A percentile compares a stretch with the other conserved stretches of the same genome.
Evolutionary conservation across 2,329 filamentous ascomycete genomes (phyloP).

Genomic region (Raffaelea ambrosiae): DNA sequence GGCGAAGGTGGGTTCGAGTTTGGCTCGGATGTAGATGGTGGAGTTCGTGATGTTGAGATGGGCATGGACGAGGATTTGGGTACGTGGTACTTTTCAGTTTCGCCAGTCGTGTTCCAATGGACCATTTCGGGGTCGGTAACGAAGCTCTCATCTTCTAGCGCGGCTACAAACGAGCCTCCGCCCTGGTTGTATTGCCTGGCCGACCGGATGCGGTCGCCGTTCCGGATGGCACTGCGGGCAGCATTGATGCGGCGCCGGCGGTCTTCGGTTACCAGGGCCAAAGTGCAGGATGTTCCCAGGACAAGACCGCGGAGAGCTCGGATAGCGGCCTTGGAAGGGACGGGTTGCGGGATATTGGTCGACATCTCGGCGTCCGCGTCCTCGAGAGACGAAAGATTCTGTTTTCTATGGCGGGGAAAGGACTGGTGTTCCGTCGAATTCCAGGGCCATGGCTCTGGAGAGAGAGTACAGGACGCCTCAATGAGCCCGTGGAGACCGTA

Average conservation of each 20-base stretch:
- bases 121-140: slow-evolving; percentile 3
- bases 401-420: no score
- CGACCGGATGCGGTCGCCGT: slow-evolving; percentile 29
- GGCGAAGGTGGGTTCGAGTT: no score
- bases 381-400: no score
- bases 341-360: slow-evolving; percentile 24
- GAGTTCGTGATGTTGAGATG: no score
- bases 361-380: slow-evolving; percentile 17
- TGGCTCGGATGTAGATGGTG: no score
- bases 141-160: slow-evolving; percentile 16
- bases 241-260: slow-evolving; percentile 34
- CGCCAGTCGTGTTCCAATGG: slow-evolving; percentile 1
- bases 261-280: slow-evolving; percentile 34
- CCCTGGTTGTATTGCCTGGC: slow-evolving; percentile 28
- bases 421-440: no score
- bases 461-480: no score
- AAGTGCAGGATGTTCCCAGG: slow-evolving; percentile 35
- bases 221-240: slow-evolving; percentile 27
- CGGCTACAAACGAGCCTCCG: slow-evolving; percentile 15
- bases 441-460: no score
- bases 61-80: no score
- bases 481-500: no score
- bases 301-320: slow-evolving; percentile 34
- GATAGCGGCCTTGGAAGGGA: slow-evolving; percentile 36
- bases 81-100: no score